These are phyloP conservation scores for Sistotremastrum niveocremeum DNA, from an alignment of 768 basidiomycete genomes.

Conservation along the genomic window DNA sequence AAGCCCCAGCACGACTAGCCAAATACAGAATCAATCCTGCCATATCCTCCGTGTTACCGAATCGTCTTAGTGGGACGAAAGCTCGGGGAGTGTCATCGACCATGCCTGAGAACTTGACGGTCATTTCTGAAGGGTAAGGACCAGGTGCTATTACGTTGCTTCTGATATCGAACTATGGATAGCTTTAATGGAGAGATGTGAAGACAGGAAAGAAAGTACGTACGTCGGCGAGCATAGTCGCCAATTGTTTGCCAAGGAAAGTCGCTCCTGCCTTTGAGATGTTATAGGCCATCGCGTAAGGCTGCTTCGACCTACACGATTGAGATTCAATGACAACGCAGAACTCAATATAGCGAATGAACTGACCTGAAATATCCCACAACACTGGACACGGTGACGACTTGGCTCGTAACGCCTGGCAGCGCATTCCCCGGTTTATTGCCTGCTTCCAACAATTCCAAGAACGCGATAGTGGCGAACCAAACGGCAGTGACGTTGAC, in stretches of 20 bases:
- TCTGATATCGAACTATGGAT: slow-evolving; percentile 4
- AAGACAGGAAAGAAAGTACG: too few relatives aligned
- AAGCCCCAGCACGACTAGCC: slow-evolving; percentile 2
- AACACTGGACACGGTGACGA: slow-evolving; percentile 58
- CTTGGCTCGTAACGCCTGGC: slow-evolving; percentile 36
- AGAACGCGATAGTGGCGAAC: slow-evolving; percentile 15
- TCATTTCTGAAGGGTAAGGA: slow-evolving; percentile 10
- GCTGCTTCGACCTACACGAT: too few relatives aligned
- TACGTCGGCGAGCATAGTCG: slow-evolving; percentile 6
- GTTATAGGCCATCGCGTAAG: slow-evolving; percentile 9
- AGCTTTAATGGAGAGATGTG: too few relatives aligned
- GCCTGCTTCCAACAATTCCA: slow-evolving; percentile 12
- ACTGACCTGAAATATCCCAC: slow-evolving; percentile 9
- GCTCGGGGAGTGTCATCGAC: background rate
- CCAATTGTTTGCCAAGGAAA: slow-evolving; percentile 12
- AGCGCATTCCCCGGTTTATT: slow-evolving; percentile 25
- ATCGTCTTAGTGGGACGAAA: background rate
- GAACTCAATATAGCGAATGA: too few relatives aligned
- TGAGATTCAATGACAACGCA: too few relatives aligned
- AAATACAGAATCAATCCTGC: slow-evolving; percentile 3
- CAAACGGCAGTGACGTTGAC: slow-evolving; percentile 14
- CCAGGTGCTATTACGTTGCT: slow-evolving; percentile 13
- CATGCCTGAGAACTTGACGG: background rate
- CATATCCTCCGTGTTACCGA: background rate
- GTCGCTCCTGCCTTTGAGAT: slow-evolving; percentile 13